phyloP scores from a whole-genome alignment of 148 eudicot genomes.

The Rhododendron henanense region DNA sequence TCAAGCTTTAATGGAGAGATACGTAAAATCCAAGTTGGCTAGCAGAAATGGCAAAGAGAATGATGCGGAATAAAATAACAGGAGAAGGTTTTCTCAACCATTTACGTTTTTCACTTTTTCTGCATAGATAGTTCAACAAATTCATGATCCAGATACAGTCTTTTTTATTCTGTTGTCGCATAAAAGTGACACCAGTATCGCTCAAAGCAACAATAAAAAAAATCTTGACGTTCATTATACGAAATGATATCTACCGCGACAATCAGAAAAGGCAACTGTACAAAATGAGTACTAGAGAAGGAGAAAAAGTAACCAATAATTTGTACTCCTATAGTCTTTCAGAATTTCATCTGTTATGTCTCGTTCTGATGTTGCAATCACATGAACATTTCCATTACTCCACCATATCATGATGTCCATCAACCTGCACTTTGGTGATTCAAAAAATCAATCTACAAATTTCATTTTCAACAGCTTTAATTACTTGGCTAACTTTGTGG shows the following conservation, averaged over 20 bases:
- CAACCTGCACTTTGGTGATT: too few relatives aligned
- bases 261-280: not conserved
- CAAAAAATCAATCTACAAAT: too few relatives aligned
- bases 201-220: not conserved
- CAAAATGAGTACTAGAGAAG: not conserved
- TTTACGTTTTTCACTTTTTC: not conserved
- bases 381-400: too few relatives aligned
- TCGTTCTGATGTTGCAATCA: too few relatives aligned
- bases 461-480: too few relatives aligned
- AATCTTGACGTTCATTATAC: too few relatives aligned
- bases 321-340: not conserved
- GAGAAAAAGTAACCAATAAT: not conserved
- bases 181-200: not conserved
- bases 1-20: too few relatives aligned
- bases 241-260: not conserved
- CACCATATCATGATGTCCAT: too few relatives aligned
- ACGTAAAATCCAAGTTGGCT: not conserved
- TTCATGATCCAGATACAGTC: too few relatives aligned
- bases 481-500: too few relatives aligned
- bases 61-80: not conserved
- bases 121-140: too few relatives aligned
- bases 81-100: not conserved
- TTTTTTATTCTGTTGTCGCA: too few relatives aligned
- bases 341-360: not conserved
- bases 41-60: not conserved